phyloP scores from a whole-genome alignment of 2,329 filamentous ascomycete genomes.

The Arthrinium phaeospermum region DNA sequence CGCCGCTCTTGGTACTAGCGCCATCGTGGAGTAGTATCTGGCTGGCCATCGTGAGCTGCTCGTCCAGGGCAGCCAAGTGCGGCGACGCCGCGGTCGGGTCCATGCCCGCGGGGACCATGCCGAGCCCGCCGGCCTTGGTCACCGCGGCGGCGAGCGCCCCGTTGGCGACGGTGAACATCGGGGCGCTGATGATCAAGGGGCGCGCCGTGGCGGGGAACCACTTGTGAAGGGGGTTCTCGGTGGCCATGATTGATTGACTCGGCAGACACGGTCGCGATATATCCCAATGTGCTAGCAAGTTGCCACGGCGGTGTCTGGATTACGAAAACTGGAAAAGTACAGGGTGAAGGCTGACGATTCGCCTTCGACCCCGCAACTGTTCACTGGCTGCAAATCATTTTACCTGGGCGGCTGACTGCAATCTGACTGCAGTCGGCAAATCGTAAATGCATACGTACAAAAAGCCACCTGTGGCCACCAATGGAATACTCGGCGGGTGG shows the following conservation, averaged over 20 bases:
- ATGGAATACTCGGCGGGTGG: background rate
- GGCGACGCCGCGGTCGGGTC: constrained; percentile 22
- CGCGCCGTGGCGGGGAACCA: constrained; percentile 43
- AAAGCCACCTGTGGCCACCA: background rate
- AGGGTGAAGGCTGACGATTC: background rate
- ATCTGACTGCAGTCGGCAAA: background rate
- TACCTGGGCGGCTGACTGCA: background rate
- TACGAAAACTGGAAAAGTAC: background rate
- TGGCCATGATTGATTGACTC: background rate
- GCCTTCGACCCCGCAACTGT: background rate
- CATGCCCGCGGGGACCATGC: constrained; percentile 17
- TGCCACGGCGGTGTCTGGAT: background rate
- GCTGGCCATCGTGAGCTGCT: constrained; percentile 38
- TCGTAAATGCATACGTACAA: background rate
- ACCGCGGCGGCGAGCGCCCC: constrained; percentile 46
- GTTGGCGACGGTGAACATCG: constrained; percentile 47
- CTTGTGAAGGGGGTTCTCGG: background rate
- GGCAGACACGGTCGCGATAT: background rate
- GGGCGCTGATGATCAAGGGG: constrained; percentile 47
- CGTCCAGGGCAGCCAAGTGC: constrained; percentile 37
- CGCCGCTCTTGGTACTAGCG: constrained; percentile 25
- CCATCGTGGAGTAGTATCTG: constrained; percentile 32
- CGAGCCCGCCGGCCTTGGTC: constrained; percentile 46
- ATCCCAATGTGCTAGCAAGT: background rate
- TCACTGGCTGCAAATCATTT: background rate